These are phyloP conservation scores for Glycyrrhiza uralensis DNA, from an alignment of 306 rosid species.

Conservation along the genomic window DNA sequence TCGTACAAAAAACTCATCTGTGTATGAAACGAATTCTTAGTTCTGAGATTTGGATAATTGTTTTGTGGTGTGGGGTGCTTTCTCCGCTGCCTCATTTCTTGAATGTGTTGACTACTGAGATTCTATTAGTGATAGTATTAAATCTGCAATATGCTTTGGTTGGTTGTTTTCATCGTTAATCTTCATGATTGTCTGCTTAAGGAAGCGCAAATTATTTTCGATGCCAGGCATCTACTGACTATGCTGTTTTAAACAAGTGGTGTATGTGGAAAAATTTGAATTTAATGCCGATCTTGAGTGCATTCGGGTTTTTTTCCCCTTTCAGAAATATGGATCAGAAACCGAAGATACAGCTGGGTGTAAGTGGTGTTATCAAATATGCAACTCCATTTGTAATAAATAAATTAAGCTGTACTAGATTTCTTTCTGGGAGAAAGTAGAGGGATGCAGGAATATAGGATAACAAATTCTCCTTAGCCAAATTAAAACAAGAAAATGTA, in stretches of 20 bases:
- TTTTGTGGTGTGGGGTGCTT: background rate
- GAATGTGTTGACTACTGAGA: background rate
- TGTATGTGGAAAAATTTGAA: background rate
- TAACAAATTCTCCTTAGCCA: background rate
- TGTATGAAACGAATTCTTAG: background rate
- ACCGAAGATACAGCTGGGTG: background rate
- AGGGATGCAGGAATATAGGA: background rate
- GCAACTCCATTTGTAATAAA: background rate
- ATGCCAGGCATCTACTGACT: background rate
- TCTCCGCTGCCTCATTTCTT: background rate
- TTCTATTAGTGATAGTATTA: background rate
- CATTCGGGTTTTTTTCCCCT: background rate
- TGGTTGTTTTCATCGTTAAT: background rate
- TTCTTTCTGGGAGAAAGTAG: background rate
- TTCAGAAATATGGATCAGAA: background rate
- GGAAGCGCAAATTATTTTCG: background rate
- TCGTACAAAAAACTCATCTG: background rate
- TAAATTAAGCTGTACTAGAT: background rate
- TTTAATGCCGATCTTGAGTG: constrained; percentile 3
- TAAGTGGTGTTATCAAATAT: background rate
- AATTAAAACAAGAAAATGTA: background rate
- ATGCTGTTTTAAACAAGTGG: background rate
- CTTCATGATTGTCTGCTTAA: background rate
- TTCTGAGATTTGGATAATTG: background rate
- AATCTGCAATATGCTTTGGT: background rate